Percentiles rank a stretch among this genome's conserved stretches.
phyloP scores from a whole-genome alignment of 2,329 filamentous ascomycete genomes.

The Dactylellina parvicollis region DNA sequence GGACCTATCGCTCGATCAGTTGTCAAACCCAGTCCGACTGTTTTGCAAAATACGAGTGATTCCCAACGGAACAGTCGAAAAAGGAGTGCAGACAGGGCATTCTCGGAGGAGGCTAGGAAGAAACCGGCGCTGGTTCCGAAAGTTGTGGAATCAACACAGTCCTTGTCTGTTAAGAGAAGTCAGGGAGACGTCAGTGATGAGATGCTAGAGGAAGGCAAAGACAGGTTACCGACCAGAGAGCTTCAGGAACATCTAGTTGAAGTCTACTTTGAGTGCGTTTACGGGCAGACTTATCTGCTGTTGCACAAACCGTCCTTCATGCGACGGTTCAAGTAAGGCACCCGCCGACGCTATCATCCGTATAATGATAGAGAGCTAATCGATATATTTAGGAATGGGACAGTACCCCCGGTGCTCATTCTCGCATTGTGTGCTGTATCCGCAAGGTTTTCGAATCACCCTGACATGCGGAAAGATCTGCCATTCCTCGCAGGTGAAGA shows the following conservation, averaged over 20 bases:
- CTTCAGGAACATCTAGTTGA: conserved; percentile 93
- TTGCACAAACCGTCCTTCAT: conserved; percentile 98
- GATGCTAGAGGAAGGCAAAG: conserved; percentile 81
- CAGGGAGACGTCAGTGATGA: conserved; percentile 64
- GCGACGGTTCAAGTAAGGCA: conserved; percentile 76
- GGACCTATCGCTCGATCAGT: conserved; percentile 78
- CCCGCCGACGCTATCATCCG: background rate
- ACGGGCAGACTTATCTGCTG: conserved; percentile 92
- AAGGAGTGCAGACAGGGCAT: conserved; percentile 84
- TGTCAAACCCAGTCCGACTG: conserved; percentile 79
- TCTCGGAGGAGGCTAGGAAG: conserved; percentile 67
- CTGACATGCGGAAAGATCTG: conserved; percentile 77
- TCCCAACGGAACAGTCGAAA: conserved; percentile 71
- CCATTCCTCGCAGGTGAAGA: conserved; percentile 88
- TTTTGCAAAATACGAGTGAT: conserved; percentile 68
- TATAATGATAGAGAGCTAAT: conserved; percentile 55
- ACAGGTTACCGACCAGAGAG: conserved; percentile 83
- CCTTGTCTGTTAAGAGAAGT: conserved; percentile 44
- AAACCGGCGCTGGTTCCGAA: conserved; percentile 49
- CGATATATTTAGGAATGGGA: conserved; percentile 69
- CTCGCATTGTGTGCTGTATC: conserved; percentile 95
- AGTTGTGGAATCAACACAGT: conserved; percentile 40
- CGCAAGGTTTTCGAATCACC: conserved; percentile 92
- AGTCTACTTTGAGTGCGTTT: conserved; percentile 93
- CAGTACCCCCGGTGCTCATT: conserved; percentile 86